phyloP scores from a whole-genome alignment of 192 early-diverging fungal genomes.

The Backusella morwellensis region DNA sequence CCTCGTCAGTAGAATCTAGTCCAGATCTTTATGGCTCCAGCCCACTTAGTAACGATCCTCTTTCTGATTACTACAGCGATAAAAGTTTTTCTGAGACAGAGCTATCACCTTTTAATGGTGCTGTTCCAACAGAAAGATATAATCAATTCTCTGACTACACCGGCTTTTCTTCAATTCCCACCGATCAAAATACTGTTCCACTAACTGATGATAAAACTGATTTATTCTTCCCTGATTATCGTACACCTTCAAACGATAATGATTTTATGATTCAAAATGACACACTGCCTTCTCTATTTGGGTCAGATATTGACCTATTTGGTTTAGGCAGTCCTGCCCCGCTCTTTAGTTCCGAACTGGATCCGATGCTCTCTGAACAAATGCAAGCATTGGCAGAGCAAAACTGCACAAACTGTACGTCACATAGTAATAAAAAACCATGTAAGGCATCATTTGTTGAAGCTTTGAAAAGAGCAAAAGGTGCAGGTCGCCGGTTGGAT shows the following conservation, averaged over 20 bases:
- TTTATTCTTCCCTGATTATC: conserved; percentile 5
- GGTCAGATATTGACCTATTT: not conserved
- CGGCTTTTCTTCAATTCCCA: not conserved
- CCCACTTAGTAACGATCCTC: conserved; percentile 1
- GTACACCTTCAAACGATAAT: not conserved
- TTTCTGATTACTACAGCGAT: not conserved
- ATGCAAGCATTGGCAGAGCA: not conserved
- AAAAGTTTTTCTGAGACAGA: not conserved
- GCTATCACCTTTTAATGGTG: not conserved
- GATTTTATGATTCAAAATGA: conserved; percentile 9
- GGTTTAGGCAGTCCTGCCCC: not conserved
- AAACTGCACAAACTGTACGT: not conserved
- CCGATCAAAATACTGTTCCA: not conserved
- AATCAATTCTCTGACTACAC: not conserved
- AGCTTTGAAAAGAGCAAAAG: not conserved
- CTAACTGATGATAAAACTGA: not conserved
- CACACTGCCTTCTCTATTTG: not conserved
- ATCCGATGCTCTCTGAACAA: conserved; percentile 5
- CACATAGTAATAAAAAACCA: not conserved
- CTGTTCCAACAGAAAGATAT: not conserved
- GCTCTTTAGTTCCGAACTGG: not conserved
- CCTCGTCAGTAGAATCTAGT: not conserved
- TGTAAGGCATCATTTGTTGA: not conserved
- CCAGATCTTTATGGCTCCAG: conserved; percentile 1
- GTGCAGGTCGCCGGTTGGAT: not conserved